Conservation (phyloP, 2,329 filamentous ascomycete species). For the Colletotrichum sublineola region DNA sequence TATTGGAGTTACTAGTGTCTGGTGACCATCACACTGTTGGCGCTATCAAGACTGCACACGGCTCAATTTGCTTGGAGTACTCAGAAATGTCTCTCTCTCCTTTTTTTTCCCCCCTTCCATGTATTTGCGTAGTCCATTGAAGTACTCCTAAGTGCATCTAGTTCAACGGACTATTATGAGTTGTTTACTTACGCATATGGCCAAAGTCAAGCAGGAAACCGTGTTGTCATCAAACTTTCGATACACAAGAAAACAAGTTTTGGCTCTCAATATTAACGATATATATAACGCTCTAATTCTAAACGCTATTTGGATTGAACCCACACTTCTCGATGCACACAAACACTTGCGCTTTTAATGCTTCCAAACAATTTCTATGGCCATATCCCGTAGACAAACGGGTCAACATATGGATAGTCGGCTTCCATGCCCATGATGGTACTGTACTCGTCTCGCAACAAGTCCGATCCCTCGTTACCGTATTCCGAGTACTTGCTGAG, state of each 20-base stretch:
- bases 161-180: too few relatives aligned
- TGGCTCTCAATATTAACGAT: neutral
- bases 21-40: constrained; percentile 14
- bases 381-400: constrained; percentile 49
- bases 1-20: neutral
- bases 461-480: constrained; percentile 49
- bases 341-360: too few relatives aligned
- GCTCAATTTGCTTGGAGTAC: neutral
- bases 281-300: neutral
- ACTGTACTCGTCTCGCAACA: constrained; percentile 50
- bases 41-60: constrained; percentile 5
- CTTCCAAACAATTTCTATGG: constrained; percentile 40
- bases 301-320: neutral
- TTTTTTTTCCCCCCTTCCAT: too few relatives aligned
- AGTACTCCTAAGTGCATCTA: too few relatives aligned
- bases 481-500: constrained; percentile 47
- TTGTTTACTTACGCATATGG: neutral
- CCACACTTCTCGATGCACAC: neutral
- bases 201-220: neutral
- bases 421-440: constrained; percentile 50
- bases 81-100: neutral
- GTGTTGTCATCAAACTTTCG: neutral
- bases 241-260: neutral
- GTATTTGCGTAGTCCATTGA: too few relatives aligned
- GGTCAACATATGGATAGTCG: constrained; percentile 50